These are phyloP conservation scores for Mucor saturninus DNA, from an alignment of 371 early-diverging fungal species.

Conservation along the genomic window DNA sequence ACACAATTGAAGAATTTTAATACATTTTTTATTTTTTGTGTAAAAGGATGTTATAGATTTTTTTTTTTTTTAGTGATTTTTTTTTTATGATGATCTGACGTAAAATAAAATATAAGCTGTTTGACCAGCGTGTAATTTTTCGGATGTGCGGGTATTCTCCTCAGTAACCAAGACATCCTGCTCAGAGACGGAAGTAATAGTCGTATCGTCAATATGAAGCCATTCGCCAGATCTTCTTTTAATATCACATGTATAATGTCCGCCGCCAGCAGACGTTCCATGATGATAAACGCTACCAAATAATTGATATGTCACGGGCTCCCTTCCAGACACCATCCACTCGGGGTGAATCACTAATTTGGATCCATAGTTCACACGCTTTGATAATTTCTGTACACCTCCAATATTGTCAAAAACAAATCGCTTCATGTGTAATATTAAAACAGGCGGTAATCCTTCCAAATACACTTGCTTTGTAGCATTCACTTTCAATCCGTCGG, in stretches of 20 bases:
- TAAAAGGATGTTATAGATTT: not conserved
- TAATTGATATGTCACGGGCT: constrained; percentile 56
- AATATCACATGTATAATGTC: constrained; percentile 97
- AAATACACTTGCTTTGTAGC: constrained; percentile 87
- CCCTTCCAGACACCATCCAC: constrained; percentile 52
- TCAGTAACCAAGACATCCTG: constrained; percentile 69
- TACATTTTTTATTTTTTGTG: not conserved
- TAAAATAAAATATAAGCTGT: constrained; percentile 58
- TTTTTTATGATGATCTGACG: constrained; percentile 35
- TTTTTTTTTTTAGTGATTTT: constrained; percentile 1
- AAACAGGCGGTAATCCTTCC: constrained; percentile 87
- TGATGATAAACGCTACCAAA: constrained; percentile 92
- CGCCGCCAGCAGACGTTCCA: constrained; percentile 87
- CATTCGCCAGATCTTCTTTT: constrained; percentile 75
- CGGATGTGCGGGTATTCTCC: constrained; percentile 48
- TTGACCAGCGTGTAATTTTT: constrained; percentile 48
- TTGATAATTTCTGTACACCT: constrained; percentile 86
- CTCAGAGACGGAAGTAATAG: constrained; percentile 67
- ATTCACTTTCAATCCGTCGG: constrained; percentile 61
- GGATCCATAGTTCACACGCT: constrained; percentile 77
- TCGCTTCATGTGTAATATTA: constrained; percentile 94
- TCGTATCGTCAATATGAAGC: constrained; percentile 92
- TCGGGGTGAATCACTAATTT: constrained; percentile 72
- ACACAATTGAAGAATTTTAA: not conserved
- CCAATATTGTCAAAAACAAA: constrained; percentile 84